Base-by-base conservation (phyloP, 2,329 filamentous ascomycete genomes). In the Exutisphaerella laricina region DNA sequence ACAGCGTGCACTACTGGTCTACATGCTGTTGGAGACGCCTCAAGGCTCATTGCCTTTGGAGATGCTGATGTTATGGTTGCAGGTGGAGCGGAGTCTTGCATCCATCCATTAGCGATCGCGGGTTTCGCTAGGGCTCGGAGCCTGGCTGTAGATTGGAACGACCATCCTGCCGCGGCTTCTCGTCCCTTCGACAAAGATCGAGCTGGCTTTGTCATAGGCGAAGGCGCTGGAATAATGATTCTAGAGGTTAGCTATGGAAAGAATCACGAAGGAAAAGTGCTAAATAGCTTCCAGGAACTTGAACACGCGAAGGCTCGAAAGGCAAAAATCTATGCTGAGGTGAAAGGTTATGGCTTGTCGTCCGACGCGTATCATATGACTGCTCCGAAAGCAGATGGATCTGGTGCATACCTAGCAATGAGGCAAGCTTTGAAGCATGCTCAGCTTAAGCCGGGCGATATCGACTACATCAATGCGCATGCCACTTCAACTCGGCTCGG, bases 1-100 rank as follows among this genome's bases (percentile, higher is more conserved):
- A 98, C 92, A 9, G 92, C 92, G 45, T 98, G 92, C 64, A 97
- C 92, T 1, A 98, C 92, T 0, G 92, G 92, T 8, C 87, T 90
- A 1, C 92, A 98, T 68, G 88, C 89, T 1, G 82, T 98, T 37
- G 92, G 90, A 13, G 92, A 98, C 63, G 92, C 92, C 4, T 82
- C 85, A n/a, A 80, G 90, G 13, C 87, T 96, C 62, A 90, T 98
- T 49, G 79, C 84, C n/a, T 82, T 82, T 59, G 89, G 88, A 5
- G 90, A 97, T 62, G 90, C 90, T 33, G 78, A 95, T 63, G 84
- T 97, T 41, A 97, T 98, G 88, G 69, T 98, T 6, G 88, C 92
- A n/a, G 92, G 92, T 30, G 90, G 90, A 20, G 80, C 90, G 6
- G 92, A 98, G 66, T 88, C 90, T 0, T 98, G 92, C 63, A 90